A percentile compares a stretch with the other conserved stretches of the same genome.
phyloP scores from a whole-genome alignment of 306 rosid species.

The Boehmeria nivea region DNA sequence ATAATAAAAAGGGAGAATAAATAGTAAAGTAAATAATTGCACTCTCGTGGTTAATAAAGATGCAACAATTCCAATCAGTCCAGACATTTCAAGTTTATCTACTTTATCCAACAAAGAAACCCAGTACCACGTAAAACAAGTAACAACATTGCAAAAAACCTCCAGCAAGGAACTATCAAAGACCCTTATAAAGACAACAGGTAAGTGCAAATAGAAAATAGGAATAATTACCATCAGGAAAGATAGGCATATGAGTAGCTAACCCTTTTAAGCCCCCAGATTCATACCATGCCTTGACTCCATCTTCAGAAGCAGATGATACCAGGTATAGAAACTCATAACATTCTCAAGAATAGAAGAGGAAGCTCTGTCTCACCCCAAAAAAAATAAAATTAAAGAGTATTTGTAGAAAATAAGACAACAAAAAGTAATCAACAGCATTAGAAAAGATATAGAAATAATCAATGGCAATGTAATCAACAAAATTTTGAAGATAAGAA shows the following conservation, averaged over 20 bases:
- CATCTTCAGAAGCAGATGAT: slow-evolving; percentile 58
- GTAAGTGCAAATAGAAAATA: background rate
- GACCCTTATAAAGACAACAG: background rate
- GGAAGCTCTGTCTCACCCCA: slow-evolving; percentile 38
- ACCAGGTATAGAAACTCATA: slow-evolving; percentile 78
- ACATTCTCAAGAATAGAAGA: slow-evolving; percentile 62
- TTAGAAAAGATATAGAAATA: too few species aligned
- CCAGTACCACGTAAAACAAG: background rate
- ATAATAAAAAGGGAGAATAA: too few species aligned
- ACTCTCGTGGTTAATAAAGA: background rate
- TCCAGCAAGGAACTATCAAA: background rate
- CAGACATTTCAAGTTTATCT: too few species aligned
- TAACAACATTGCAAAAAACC: background rate
- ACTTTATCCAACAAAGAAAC: background rate
- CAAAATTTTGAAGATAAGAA: slow-evolving; percentile 4
- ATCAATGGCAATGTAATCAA: background rate
- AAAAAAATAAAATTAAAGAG: background rate
- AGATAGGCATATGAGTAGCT: slow-evolving; percentile 54
- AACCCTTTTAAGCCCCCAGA: slow-evolving; percentile 53
- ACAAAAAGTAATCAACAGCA: background rate
- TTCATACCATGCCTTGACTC: slow-evolving; percentile 43
- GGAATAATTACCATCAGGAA: slow-evolving; percentile 60
- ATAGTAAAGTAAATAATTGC: background rate
- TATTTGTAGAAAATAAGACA: background rate
- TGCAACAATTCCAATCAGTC: too few species aligned